A percentile compares a stretch with the other conserved stretches of the same genome.
Conservation (phyloP, 805 yeast species). For the Suhomyces prunicola region DNA sequence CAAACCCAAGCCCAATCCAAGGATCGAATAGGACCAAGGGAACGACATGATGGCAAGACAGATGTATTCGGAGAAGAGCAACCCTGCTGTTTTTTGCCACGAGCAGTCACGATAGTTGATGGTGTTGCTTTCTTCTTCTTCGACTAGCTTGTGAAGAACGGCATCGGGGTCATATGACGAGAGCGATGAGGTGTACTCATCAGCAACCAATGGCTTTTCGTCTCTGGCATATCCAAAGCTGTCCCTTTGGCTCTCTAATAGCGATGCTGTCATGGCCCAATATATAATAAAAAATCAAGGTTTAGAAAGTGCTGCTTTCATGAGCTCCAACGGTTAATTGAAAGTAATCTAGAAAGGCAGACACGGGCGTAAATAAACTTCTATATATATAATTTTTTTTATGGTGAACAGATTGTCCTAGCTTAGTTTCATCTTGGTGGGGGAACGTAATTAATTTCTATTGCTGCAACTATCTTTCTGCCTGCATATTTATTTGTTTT, state of each 20-base stretch:
- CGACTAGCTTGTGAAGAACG: constrained; percentile 9
- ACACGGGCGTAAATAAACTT: background rate
- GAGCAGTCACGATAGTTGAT: constrained; percentile 53
- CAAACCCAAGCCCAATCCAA: constrained; percentile 58
- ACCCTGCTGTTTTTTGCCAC: constrained; percentile 60
- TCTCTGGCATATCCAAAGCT: background rate
- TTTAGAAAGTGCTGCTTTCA: background rate
- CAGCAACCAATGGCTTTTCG: background rate
- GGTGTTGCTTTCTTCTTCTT: constrained; percentile 14
- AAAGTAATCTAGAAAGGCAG: background rate
- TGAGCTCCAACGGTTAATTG: background rate
- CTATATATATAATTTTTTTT: background rate
- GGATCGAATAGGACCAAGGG: constrained; percentile 61
- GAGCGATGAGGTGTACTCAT: background rate
- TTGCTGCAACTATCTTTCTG: background rate
- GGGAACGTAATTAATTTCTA: background rate
- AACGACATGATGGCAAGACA: constrained; percentile 64
- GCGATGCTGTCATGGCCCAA: background rate
- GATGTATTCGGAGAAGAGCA: constrained; percentile 56
- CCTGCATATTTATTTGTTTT: background rate
- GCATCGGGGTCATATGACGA: constrained; percentile 12
- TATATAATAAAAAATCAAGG: background rate
- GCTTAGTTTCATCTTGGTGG: background rate
- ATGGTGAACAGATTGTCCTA: background rate
- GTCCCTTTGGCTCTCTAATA: background rate